Percentiles rank a stretch among this genome's conserved stretches.
Evolutionary conservation across 345 rosid species (phyloP).

Genomic region (Litchi chinensis): DNA sequence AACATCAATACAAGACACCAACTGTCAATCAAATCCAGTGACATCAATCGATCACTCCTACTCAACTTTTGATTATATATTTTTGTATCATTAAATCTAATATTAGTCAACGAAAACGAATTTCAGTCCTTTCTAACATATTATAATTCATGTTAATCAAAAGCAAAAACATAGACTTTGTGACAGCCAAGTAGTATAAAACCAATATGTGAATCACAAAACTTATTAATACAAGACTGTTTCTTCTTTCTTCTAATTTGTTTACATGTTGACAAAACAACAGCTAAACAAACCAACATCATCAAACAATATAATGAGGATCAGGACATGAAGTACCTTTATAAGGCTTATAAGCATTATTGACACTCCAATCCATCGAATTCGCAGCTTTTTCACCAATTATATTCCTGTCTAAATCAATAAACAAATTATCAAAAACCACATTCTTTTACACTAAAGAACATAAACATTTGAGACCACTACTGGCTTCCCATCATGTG

Average conservation of each 20-base stretch:
- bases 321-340: slow-evolving; percentile 53
- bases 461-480: not conserved
- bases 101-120: no score
- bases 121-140: no score
- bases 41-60: no score
- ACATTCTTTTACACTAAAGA: no score
- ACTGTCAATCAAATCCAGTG: no score
- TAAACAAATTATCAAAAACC: not conserved
- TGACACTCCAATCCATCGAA: slow-evolving; percentile 84
- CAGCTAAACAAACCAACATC: not conserved
- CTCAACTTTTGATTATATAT: no score
- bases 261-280: not conserved
- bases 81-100: no score
- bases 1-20: no score
- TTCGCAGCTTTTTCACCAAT: slow-evolving; percentile 37
- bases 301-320: not conserved
- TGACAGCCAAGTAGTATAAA: not conserved
- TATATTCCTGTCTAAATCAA: slow-evolving; percentile 19
- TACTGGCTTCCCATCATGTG: not conserved
- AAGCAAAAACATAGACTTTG: not conserved
- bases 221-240: not conserved
- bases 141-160: not conserved
- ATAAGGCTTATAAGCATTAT: slow-evolving; percentile 69
- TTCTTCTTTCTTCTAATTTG: not conserved
- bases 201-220: not conserved